Evolutionary conservation across 106 monocot species (phyloP).

Genomic region (Triglochin maritima): DNA sequence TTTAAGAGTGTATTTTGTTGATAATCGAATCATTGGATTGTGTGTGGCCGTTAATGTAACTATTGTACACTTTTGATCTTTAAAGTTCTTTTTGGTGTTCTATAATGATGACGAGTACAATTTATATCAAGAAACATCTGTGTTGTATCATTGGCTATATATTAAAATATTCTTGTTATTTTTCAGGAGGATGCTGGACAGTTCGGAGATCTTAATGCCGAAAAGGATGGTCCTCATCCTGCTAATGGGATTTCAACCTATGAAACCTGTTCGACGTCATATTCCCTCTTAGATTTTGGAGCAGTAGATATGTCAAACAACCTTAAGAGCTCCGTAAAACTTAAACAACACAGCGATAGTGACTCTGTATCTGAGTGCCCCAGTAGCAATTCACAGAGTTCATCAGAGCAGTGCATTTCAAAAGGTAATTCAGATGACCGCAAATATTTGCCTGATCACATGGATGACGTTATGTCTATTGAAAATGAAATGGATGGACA

Average conservation of each 20-base stretch:
- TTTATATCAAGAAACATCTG: background rate
- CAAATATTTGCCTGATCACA: background rate
- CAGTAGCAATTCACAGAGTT: background rate
- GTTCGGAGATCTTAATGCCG: background rate
- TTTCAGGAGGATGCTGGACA: constrained; percentile 4
- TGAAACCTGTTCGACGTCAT: background rate
- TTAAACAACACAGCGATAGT: background rate
- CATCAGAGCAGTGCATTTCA: background rate
- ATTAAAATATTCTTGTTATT: background rate
- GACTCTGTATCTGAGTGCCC: background rate
- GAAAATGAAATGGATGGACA: background rate
- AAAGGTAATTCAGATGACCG: background rate
- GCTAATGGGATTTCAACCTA: background rate
- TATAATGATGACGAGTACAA: background rate
- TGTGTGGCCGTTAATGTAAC: background rate
- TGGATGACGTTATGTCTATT: background rate
- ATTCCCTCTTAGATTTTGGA: background rate
- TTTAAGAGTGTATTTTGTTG: background rate
- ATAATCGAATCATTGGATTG: background rate
- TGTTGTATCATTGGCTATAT: too few relatives aligned
- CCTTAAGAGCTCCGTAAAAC: background rate
- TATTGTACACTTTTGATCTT: background rate
- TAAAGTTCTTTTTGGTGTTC: background rate
- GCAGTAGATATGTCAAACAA: background rate
- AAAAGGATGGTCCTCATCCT: background rate